Percentiles rank a stretch among this genome's conserved stretches.
Evolutionary conservation across 306 rosid genomes (phyloP).

Genomic region (Acacia crassicarpa): DNA sequence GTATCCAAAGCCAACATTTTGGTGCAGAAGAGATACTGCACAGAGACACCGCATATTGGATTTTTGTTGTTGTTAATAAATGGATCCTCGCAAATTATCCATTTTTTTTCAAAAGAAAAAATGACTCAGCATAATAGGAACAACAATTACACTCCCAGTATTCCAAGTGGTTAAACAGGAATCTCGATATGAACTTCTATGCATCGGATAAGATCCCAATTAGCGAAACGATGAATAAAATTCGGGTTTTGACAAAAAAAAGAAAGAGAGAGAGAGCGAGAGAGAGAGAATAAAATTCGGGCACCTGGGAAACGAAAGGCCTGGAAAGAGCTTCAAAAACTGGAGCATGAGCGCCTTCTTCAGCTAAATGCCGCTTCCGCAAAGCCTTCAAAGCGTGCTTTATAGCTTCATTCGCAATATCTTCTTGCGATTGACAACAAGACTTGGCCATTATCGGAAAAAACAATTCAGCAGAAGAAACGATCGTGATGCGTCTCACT

Average conservation of each 20-base stretch:
- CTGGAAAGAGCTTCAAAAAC: slow-evolving; percentile 72
- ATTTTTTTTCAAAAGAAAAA: too few species aligned
- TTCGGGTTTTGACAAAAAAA: background rate
- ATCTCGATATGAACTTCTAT: background rate
- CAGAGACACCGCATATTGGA: background rate
- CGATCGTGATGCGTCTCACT: too few species aligned
- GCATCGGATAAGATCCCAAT: background rate
- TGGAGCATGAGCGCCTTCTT: slow-evolving; percentile 98
- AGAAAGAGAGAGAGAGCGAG: too few species aligned
- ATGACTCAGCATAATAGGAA: background rate
- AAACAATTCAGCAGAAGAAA: background rate
- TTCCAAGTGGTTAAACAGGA: background rate
- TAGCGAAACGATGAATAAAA: slow-evolving; percentile 14
- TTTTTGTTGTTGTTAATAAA: background rate
- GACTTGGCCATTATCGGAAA: slow-evolving; percentile 23
- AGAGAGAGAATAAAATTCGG: slow-evolving; percentile 8
- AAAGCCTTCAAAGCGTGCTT: slow-evolving; percentile 80
- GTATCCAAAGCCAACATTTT: slow-evolving; percentile 13
- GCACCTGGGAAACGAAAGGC: slow-evolving; percentile 67
- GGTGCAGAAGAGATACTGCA: background rate
- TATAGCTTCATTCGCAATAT: slow-evolving; percentile 65
- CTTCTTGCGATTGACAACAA: slow-evolving; percentile 52
- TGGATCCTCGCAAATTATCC: background rate
- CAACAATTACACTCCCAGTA: background rate
- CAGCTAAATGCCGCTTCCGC: slow-evolving; percentile 81